Conservation (phyloP, 257 asterid species). For the Primulina huaijiensis region DNA sequence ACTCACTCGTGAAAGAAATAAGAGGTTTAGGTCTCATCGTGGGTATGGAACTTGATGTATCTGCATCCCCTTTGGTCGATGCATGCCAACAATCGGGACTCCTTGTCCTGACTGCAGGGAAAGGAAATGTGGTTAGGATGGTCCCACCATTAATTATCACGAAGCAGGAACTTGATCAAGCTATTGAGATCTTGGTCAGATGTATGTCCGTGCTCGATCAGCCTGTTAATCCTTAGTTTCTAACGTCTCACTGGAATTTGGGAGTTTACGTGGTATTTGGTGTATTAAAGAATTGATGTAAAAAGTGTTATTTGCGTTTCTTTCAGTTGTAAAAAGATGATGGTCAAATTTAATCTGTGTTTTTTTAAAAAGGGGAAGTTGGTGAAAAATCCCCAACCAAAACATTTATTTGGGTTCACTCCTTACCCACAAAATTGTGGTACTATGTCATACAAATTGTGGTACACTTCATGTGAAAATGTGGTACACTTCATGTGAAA, state of each 20-base stretch:
- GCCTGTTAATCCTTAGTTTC: conserved; percentile 25
- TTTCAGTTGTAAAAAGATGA: neutral
- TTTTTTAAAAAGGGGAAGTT: no score
- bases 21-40: conserved; percentile 83
- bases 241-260: conserved; percentile 1
- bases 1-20: conserved; percentile 67
- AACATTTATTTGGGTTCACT: no score
- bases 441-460: no score
- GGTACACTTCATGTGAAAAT: no score
- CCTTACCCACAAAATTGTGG: no score
- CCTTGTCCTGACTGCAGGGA: conserved; percentile 84
- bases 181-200: conserved; percentile 50
- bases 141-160: conserved; percentile 87
- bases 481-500: no score
- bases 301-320: neutral
- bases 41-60: conserved; percentile 76
- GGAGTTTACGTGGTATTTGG: neutral
- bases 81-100: conserved; percentile 79
- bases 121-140: conserved; percentile 81
- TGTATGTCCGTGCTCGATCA: conserved; percentile 67
- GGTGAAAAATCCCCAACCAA: no score
- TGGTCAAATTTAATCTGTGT: no score
- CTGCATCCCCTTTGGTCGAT: conserved; percentile 70
- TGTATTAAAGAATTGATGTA: neutral
- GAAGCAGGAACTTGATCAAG: conserved; percentile 60